Base-by-base conservation (phyloP, 805 yeast species). In the Saturnispora kantuleensis region DNA sequence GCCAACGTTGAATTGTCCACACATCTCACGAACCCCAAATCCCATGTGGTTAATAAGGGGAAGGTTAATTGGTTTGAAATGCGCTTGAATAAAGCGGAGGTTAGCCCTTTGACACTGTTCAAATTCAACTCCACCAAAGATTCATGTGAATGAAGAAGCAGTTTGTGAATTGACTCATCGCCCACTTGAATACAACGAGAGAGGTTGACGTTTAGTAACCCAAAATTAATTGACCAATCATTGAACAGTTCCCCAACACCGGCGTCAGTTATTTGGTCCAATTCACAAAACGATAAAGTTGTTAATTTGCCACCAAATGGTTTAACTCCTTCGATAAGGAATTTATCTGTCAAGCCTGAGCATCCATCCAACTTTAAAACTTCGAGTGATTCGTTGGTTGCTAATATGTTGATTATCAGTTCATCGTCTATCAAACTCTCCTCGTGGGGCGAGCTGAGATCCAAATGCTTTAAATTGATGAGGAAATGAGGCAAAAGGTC, bases 21-120 rank as follows among this genome's bases (percentile, higher is more conserved):
- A 16, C 77, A 68, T 34, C 94, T 68, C 3, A 87, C 84, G 62
- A 90, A 90, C 0, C 97, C 94, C 11, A 79, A 57, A 59, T 90
- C 93, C 13, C 85, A 53, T 31, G 76, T 71, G 0, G 86, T 77
- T 36, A 90, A 63, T 28, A 79, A 70, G 1, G 88, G 84, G 37
- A 78, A 67, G 11, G 58, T 48, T 16, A 56, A 62, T 57, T 49
- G 64, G 44, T 76, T 73, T 41, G 65, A 70, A 3, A 72, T 51
- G 40, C 66, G 68, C 42, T 68, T 64, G 54, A 82, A 72, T 7
- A 79, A 65, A 5, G 67, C 65, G 12, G 69, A 64, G 0, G 84
- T 67, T 1, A 90, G 52, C 9, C 64, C 64, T 49, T 76, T 72
- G n/a, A 87, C 57, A 0, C 96, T 84, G 57, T 90, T 90, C 47